A percentile compares a stretch with the other conserved stretches of the same genome.
Evolutionary conservation across 352 stramenopile species (phyloP).

Genomic region (Phytophthora tentaculata): DNA sequence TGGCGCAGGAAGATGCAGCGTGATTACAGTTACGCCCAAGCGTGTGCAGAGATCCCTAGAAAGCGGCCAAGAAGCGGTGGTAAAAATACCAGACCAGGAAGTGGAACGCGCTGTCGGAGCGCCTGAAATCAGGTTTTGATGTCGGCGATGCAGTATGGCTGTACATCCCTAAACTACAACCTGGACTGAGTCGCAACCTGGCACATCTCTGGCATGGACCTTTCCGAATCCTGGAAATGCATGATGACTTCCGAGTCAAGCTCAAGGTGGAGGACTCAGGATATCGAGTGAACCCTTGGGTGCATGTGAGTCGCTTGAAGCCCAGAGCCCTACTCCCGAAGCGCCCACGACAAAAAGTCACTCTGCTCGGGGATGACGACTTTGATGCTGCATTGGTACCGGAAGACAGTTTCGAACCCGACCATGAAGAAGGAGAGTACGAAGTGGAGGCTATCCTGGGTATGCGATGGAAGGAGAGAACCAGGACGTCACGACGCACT

Average conservation of each 20-base stretch:
- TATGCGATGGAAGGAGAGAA: too few relatives aligned
- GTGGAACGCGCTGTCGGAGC: conserved; percentile 12
- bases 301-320: conserved; percentile 15
- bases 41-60: conserved; percentile 7
- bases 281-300: conserved; percentile 20
- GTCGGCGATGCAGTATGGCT: background rate
- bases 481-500: too few relatives aligned
- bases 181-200: conserved; percentile 2
- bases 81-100: conserved; percentile 6
- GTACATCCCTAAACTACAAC: too few relatives aligned
- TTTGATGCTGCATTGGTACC: too few relatives aligned
- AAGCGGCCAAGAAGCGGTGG: conserved; percentile 1
- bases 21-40: conserved; percentile 9
- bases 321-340: background rate
- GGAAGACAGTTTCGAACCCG: too few relatives aligned
- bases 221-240: conserved; percentile 14
- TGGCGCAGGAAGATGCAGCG: conserved; percentile 12
- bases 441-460: too few relatives aligned
- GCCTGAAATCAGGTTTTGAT: conserved; percentile 6
- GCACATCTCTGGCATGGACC: conserved; percentile 15
- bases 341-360: background rate
- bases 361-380: too few relatives aligned
- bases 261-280: conserved; percentile 3
- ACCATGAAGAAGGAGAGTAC: too few relatives aligned
- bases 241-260: conserved; percentile 11